Base-by-base conservation (phyloP, 2,329 filamentous ascomycete species). In the Neospermospora avenae region DNA sequence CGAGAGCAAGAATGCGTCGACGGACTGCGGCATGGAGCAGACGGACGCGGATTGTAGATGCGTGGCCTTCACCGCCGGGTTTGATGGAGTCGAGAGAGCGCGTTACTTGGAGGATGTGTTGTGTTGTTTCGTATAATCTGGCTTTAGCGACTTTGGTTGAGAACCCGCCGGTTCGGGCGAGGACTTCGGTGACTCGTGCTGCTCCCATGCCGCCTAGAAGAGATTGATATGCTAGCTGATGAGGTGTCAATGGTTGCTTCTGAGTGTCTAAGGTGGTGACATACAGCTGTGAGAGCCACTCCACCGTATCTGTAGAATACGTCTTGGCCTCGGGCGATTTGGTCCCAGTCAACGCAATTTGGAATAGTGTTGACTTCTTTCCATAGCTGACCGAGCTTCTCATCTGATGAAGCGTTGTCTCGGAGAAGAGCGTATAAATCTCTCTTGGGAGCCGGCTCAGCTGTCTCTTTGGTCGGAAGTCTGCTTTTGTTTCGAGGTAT, bases 221-320 rank as follows among this genome's bases (percentile, higher is more conserved):
- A 5, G 84, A 86, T 65, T 88, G 8, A 84, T 82, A 49, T 87
- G 80, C 74, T 72, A 46, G 61, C 70, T 70, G 42, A 35, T 16
- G 34, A n/a, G 16, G 41, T 55, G 52, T 46, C 10, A 28, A 13
- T 39, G n/a, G 10, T 18, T 20, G 8, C 10, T n/a, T 42, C 7
- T 8, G 18, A 20, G 3, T 8, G 39, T n/a, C 10, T 18, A 11
- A 3, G 45, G 41, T 45, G n/a, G n/a, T 18, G 16, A 67, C 74
- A 68, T 69, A 79, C 78, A 10, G 77, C 84, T 7, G 85, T 88
- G 20, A 91, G 73, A 22, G 82, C 82, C 0, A 87, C 83, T 0
- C 84, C 85, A 18, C 84, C 88, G 72, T 92, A 93, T 37, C 89
- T 83, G 72, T 90, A 92, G 69, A 92, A 91, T 0, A 91, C 83